Evolutionary conservation across 768 basidiomycete genomes (phyloP).

Genomic region (Pisolithus microcarpus): DNA sequence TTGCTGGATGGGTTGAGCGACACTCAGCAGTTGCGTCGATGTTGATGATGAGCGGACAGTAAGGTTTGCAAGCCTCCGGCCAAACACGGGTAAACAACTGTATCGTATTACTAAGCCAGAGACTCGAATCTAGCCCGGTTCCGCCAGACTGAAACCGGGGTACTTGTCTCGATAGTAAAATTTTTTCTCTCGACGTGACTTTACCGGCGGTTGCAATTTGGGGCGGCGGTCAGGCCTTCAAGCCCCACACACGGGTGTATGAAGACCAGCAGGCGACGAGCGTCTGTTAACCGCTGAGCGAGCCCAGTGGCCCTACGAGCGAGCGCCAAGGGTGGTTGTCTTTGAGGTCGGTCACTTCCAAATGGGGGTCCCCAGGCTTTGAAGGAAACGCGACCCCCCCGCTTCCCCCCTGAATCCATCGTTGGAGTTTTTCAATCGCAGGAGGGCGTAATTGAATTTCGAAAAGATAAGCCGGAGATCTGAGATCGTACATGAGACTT

Average conservation of each 20-base stretch:
- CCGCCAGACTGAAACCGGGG: neutral
- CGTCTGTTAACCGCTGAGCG: too few relatives aligned
- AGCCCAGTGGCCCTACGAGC: too few relatives aligned
- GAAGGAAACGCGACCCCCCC: too few relatives aligned
- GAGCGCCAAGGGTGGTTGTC: too few relatives aligned
- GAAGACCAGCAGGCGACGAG: too few relatives aligned
- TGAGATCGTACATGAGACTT: neutral
- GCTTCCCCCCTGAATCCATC: neutral
- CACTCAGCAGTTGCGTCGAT: neutral
- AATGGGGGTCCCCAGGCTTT: too few relatives aligned
- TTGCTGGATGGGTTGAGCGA: slow-evolving; percentile 23
- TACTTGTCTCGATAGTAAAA: neutral
- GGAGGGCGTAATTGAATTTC: neutral
- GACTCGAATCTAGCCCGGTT: neutral
- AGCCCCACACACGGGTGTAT: too few relatives aligned
- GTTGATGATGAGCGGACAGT: neutral
- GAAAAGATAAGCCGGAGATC: neutral
- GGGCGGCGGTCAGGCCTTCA: too few relatives aligned
- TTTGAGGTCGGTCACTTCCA: too few relatives aligned
- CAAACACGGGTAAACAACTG: slow-evolving; percentile 13
- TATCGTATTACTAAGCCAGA: neutral
- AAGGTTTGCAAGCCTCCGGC: slow-evolving; percentile 29
- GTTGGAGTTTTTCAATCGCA: neutral
- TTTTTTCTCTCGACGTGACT: too few relatives aligned
- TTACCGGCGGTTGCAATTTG: too few relatives aligned